Conservation (phyloP, 352 stramenopile genomes). For the Globisporangium middletonii region DNA sequence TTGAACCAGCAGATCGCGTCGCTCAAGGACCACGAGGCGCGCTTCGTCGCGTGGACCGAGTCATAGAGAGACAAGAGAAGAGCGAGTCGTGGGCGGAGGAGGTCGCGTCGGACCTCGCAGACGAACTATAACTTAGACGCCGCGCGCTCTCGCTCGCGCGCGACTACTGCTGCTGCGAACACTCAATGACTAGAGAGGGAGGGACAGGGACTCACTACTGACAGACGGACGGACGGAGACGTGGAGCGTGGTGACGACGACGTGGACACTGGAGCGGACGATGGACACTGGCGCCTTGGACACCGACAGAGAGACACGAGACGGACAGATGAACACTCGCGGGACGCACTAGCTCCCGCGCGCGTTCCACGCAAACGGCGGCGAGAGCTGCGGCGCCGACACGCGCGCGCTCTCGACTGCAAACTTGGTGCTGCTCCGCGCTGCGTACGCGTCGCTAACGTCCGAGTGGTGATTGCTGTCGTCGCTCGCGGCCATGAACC, state of each 20-base stretch:
- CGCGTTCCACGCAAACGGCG: constrained; percentile 11
- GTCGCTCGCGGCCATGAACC: constrained; percentile 37
- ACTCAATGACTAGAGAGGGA: constrained; percentile 9
- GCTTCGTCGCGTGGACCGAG: constrained; percentile 43
- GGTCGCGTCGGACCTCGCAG: not conserved
- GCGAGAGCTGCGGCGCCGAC: constrained; percentile 9
- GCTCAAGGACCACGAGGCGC: constrained; percentile 36
- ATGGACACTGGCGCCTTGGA: not conserved
- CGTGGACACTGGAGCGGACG: not conserved
- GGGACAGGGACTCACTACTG: constrained; percentile 5
- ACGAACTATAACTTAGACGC: constrained; percentile 32
- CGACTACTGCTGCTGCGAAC: not conserved
- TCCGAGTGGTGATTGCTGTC: constrained; percentile 14
- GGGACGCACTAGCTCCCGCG: constrained; percentile 2
- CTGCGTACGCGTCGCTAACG: constrained; percentile 15
- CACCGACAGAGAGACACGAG: not conserved
- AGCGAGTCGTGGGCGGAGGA: not conserved
- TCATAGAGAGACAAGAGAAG: not conserved
- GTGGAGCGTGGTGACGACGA: not conserved
- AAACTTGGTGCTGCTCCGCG: constrained; percentile 12
- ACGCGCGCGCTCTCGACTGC: constrained; percentile 13
- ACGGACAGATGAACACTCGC: not conserved
- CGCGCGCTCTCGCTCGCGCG: not conserved
- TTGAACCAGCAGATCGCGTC: constrained; percentile 28
- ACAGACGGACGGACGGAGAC: not conserved